phyloP scores from a whole-genome alignment of 805 yeast species.

The Tetrapisispora namnaoensis region DNA sequence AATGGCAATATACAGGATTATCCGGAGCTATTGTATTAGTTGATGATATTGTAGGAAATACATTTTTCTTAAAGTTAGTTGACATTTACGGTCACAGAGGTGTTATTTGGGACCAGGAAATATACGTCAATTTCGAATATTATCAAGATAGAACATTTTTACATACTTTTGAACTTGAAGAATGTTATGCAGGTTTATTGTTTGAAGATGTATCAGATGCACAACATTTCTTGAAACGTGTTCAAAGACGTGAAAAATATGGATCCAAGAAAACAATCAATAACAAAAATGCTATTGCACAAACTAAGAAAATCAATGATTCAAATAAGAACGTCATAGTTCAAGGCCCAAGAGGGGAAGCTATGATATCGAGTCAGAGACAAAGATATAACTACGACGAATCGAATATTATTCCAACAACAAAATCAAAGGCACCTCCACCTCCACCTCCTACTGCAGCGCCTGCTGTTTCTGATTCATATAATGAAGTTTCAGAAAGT shows the following conservation, averaged over 20 bases:
- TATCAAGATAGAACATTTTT: constrained; percentile 91
- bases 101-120: constrained; percentile 94
- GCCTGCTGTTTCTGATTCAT: constrained; percentile 14
- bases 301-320: constrained; percentile 50
- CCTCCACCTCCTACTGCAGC: constrained; percentile 33
- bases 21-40: constrained; percentile 80
- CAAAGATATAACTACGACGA: constrained; percentile 21
- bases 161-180: constrained; percentile 90
- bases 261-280: constrained; percentile 78
- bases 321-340: constrained; percentile 56
- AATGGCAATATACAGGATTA: constrained; percentile 84
- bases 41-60: constrained; percentile 90
- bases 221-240: constrained; percentile 70
- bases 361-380: constrained; percentile 23
- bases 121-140: constrained; percentile 79
- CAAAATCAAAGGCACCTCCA: constrained; percentile 33
- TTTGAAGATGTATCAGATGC: constrained; percentile 90
- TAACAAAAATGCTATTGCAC: constrained; percentile 81
- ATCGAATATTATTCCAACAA: constrained; percentile 26
- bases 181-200: constrained; percentile 73
- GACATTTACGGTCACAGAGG: constrained; percentile 78
- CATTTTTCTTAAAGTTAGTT: constrained; percentile 81
- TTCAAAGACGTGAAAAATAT: constrained; percentile 63
- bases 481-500: constrained; percentile 8
- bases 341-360: constrained; percentile 47